phyloP scores from a whole-genome alignment of 768 basidiomycete genomes.

The Amylocystis lapponica region DNA sequence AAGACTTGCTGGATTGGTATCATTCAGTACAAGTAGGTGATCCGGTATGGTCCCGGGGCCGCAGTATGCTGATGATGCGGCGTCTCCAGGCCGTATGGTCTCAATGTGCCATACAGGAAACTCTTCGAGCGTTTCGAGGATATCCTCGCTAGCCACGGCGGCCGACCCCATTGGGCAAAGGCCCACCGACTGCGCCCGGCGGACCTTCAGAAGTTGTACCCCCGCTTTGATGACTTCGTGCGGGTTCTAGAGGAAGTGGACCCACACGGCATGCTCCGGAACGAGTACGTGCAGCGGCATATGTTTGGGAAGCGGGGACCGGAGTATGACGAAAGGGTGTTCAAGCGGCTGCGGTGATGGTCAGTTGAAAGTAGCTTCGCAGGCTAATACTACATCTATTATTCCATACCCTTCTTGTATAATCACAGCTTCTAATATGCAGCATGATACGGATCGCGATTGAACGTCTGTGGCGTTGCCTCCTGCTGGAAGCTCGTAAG shows the following conservation, averaged over 20 bases:
- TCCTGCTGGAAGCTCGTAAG: too few species aligned
- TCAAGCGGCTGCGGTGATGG: too few species aligned
- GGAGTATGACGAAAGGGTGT: slow-evolving; percentile 38
- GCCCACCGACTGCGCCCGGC: slow-evolving; percentile 68
- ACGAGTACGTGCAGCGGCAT: slow-evolving; percentile 87
- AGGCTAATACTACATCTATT: too few species aligned
- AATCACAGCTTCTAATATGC: too few species aligned
- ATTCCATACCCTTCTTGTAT: too few species aligned
- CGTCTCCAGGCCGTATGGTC: slow-evolving; percentile 69
- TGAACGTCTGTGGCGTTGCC: too few species aligned
- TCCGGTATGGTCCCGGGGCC: not conserved
- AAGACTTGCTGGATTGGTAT: slow-evolving; percentile 94
- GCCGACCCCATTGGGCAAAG: slow-evolving; percentile 97
- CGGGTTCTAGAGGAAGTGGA: slow-evolving; percentile 64
- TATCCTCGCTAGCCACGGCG: slow-evolving; percentile 63
- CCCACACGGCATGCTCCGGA: slow-evolving; percentile 72
- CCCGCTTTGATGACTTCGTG: slow-evolving; percentile 74
- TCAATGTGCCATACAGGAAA: slow-evolving; percentile 73
- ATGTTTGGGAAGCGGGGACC: slow-evolving; percentile 55
- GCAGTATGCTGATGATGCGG: not conserved
- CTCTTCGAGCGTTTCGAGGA: slow-evolving; percentile 73
- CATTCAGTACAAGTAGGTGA: slow-evolving; percentile 86
- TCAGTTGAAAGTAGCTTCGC: too few species aligned
- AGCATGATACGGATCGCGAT: too few species aligned
- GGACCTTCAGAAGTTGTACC: slow-evolving; percentile 64